Base-by-base conservation (phyloP, 2,329 filamentous ascomycete species). In the Clarireedia hainanense region DNA sequence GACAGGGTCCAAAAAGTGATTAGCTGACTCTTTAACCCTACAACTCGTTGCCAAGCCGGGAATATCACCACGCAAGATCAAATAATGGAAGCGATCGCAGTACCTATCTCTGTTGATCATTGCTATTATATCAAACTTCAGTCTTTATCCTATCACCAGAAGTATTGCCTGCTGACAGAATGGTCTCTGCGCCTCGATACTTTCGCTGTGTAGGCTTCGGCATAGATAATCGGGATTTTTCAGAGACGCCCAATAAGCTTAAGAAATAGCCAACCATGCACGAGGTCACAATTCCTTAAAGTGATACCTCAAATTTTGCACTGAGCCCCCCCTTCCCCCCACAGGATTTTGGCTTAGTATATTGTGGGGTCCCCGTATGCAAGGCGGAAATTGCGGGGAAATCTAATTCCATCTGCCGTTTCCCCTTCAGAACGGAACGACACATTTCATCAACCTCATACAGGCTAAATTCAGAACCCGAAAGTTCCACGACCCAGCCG, bases 391-490 rank as follows among this genome's bases (percentile, higher is more conserved):
- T 37, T 57, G 59, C 58, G 61, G 61, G 58, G 54, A 60, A 61
- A 47, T 46, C 47, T 50, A 58, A 36, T 56, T 58, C 57, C 58
- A 57, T 60, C 48, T 63, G 52, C 59, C 57, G 56, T 14, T 34
- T 52, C 26, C 15, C n/a, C 26, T 27, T 24, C 30, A 24, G 30
- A 12, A 34, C 30, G 9, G 30, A 34, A 34, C 30, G 12, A 34
- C 30, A 45, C 20, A 47, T 52, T 49, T 54, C 47, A 56, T 50
- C 52, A 50, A 57, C 50, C 40, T 46, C 54, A 55, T 37, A 57
- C 47, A 56, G 59, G 48, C 59, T 61, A 55, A 61, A 57, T 30
- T 26, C 17, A 53, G 48, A 34, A 42, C 39, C 39, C 39, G 39
- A 42, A 42, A 42, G 34, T 42, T 42, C 39, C 39, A 42, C 17